Percentiles rank a stretch among this genome's conserved stretches.
phyloP scores from a whole-genome alignment of 2,329 filamentous ascomycete genomes.

The Cladobotryum protrusum region DNA sequence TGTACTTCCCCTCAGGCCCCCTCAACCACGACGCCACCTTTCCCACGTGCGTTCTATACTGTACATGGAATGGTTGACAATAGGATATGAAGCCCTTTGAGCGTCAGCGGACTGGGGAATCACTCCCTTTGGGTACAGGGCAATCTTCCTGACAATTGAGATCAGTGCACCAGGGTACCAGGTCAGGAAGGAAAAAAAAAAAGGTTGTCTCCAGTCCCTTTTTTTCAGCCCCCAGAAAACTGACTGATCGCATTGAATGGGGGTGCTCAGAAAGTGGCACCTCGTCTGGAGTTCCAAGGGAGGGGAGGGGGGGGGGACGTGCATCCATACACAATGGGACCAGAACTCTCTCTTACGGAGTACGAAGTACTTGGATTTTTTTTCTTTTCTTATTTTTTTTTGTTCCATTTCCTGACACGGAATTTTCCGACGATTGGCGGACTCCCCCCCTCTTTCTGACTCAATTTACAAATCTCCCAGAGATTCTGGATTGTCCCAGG shows the following conservation, averaged over 20 bases:
- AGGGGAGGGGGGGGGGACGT: neutral
- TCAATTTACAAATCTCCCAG: too few relatives aligned
- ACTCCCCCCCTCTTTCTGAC: too few relatives aligned
- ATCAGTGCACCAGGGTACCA: neutral
- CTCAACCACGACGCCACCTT: slow-evolving; percentile 9
- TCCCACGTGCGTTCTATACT: slow-evolving; percentile 10
- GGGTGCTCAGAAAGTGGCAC: too few relatives aligned
- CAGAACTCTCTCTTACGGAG: too few relatives aligned
- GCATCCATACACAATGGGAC: neutral
- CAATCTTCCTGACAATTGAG: neutral
- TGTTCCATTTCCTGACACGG: too few relatives aligned
- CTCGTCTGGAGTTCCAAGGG: neutral
- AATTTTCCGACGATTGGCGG: too few relatives aligned
- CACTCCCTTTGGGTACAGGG: neutral
- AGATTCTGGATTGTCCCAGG: too few relatives aligned
- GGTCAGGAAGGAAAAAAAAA: slow-evolving; percentile 1
- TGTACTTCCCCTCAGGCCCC: neutral
- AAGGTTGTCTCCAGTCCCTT: neutral
- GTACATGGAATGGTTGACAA: slow-evolving; percentile 4
- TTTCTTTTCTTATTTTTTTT: too few relatives aligned
- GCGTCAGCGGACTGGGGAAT: neutral
- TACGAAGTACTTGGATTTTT: too few relatives aligned
- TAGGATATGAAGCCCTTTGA: neutral
- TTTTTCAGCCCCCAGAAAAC: slow-evolving; percentile 4
- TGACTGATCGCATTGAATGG: slow-evolving; percentile 8